Evolutionary conservation across 331 rosid species (phyloP).

Genomic region (Rhamnella rubrinervis): DNA sequence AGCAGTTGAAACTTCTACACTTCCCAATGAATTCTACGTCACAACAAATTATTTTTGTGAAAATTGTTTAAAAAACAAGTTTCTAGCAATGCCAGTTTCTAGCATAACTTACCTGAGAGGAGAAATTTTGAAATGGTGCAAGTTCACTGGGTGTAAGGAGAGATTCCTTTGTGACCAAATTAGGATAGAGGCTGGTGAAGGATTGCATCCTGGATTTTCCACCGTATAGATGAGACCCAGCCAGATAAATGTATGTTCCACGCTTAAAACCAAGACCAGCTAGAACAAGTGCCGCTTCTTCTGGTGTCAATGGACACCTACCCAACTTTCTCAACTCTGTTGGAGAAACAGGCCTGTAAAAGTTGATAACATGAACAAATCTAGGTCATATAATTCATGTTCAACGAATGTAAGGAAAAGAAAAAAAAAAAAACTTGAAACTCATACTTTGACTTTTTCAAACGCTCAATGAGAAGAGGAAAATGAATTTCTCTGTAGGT

Average conservation of each 20-base stretch:
- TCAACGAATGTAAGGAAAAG: constrained; percentile 2
- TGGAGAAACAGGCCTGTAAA: constrained; percentile 54
- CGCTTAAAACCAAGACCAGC: constrained; percentile 76
- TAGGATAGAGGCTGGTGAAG: constrained; percentile 79
- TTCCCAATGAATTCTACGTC: too few species aligned
- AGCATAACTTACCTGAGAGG: constrained; percentile 64
- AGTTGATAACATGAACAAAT: constrained; percentile 11
- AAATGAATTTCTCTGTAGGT: constrained; percentile 82
- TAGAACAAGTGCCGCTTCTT: constrained; percentile 94
- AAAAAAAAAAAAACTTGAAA: not conserved
- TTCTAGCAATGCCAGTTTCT: not conserved
- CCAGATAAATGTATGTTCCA: constrained; percentile 73
- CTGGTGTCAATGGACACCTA: constrained; percentile 93
- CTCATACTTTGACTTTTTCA: constrained; percentile 68
- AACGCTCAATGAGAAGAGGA: constrained; percentile 81
- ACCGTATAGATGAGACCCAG: constrained; percentile 82
- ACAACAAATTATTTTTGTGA: not conserved
- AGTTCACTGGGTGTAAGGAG: constrained; percentile 72
- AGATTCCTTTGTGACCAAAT: constrained; percentile 77
- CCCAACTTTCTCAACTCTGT: constrained; percentile 67
- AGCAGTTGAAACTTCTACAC: too few species aligned
- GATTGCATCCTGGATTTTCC: constrained; percentile 69
- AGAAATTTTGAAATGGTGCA: constrained; percentile 78
- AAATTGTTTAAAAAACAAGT: not conserved
- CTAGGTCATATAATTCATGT: not conserved